These are phyloP conservation scores for Mycena sp. DNA, from an alignment of 1,284 basidiomycete genomes.

Conservation along the genomic window DNA sequence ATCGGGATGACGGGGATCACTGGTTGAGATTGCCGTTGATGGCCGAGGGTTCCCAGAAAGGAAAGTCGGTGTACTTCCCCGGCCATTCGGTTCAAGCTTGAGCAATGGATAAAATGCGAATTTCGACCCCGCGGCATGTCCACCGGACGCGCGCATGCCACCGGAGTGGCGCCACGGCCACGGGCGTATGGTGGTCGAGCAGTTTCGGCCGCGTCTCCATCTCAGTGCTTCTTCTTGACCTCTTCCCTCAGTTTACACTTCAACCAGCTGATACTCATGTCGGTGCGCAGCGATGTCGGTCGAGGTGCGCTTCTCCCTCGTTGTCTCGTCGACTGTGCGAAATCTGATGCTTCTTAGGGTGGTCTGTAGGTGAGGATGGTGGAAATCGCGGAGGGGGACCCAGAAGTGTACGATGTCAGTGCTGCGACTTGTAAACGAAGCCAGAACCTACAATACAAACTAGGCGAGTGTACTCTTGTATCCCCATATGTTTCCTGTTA, in stretches of 20 bases:
- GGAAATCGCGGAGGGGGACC: background rate
- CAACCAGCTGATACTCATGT: no score
- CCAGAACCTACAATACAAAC: no score
- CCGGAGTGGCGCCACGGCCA: constrained; percentile 39
- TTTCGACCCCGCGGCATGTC: constrained; percentile 46
- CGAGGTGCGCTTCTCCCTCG: background rate
- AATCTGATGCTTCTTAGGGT: background rate
- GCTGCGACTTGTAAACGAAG: no score
- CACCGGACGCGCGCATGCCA: constrained; percentile 45
- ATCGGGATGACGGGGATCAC: no score
- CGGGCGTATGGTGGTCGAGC: constrained; percentile 44
- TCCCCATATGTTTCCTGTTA: no score
- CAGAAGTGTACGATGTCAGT: background rate
- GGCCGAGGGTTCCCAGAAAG: no score
- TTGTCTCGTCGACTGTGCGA: background rate
- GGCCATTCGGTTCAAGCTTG: no score
- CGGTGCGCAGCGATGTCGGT: background rate
- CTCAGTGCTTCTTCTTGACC: constrained; percentile 45
- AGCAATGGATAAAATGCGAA: no score
- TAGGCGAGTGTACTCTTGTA: no score
- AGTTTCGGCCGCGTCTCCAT: constrained; percentile 49
- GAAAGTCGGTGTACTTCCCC: no score
- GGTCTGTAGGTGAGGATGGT: constrained; percentile 17
- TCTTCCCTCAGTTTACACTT: background rate
- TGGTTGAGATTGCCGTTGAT: no score